A percentile compares a stretch with the other conserved stretches of the same genome.
These are phyloP conservation scores for Cladosporium sp. DNA, from an alignment of 2,329 filamentous ascomycete species.

Conservation along the genomic window DNA sequence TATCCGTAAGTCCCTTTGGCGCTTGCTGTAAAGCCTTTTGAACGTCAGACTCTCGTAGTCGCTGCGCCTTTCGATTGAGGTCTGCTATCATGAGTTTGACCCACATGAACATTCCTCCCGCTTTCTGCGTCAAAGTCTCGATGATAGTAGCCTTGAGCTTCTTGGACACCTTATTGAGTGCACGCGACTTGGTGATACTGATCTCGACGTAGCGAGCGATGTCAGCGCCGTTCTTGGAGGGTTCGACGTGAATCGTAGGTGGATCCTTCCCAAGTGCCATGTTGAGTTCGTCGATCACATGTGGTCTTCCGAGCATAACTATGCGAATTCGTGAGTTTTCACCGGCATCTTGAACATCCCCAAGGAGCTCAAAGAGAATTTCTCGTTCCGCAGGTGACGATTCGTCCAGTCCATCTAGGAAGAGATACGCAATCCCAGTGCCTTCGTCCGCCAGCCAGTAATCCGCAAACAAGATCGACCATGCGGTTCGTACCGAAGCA, in stretches of 20 bases:
- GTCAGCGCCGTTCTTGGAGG: slow-evolving; percentile 46
- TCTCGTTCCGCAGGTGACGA: slow-evolving; percentile 42
- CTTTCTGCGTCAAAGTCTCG: slow-evolving; percentile 43
- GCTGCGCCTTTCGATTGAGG: slow-evolving; percentile 40
- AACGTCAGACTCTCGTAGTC: slow-evolving; percentile 31
- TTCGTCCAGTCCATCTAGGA: slow-evolving; percentile 52
- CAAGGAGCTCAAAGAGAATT: slow-evolving; percentile 41
- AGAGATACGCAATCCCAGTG: slow-evolving; percentile 40
- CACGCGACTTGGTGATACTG: slow-evolving; percentile 43
- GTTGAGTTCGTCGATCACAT: slow-evolving; percentile 43
- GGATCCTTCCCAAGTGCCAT: slow-evolving; percentile 28
- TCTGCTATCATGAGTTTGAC: slow-evolving; percentile 55
- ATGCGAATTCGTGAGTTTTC: slow-evolving; percentile 37
- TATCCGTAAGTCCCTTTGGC: slow-evolving; percentile 46
- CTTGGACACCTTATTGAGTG: slow-evolving; percentile 40
- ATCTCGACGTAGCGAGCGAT: slow-evolving; percentile 46
- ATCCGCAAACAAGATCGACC: slow-evolving; percentile 44
- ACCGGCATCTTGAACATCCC: slow-evolving; percentile 26
- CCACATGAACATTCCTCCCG: slow-evolving; percentile 52
- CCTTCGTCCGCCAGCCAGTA: slow-evolving; percentile 39
- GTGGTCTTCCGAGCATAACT: slow-evolving; percentile 46
- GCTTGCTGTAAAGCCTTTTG: slow-evolving; percentile 36
- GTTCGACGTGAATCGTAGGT: slow-evolving; percentile 46
- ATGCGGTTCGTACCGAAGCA: slow-evolving; percentile 48
- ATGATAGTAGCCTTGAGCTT: slow-evolving; percentile 38